Evolutionary conservation across 2,329 filamentous ascomycete genomes (phyloP), one percentile per base, ranked within the genome.

Genomic region (Pseudocercospora macadamiae): DNA sequence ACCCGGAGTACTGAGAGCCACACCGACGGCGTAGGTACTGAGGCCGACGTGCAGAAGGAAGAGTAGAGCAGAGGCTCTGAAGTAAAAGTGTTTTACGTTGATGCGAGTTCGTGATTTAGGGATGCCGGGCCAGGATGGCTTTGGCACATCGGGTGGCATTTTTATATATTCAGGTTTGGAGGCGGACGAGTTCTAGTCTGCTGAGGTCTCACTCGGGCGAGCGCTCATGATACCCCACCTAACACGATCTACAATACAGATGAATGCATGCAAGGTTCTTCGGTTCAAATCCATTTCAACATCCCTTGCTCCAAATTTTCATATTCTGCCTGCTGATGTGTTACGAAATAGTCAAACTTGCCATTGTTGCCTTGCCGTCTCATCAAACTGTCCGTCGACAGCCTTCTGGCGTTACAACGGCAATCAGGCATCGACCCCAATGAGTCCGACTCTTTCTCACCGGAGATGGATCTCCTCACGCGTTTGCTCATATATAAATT

Each of bases 11-110:
- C 36, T n/a, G 67, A 68, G 44, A 63, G 61, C 55, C 66, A 66
- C 51, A 70, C 62, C 37, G 69, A 72, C 48, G 71, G 71, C 53
- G 71, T 72, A 12, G 71, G 71, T 51, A 72, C 70, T 16, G 59
- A 55, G 51, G 55, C 34, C 4, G 60, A 30, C 26, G 36, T 47
- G 37, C 39, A 39, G 10, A 55, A 34, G 10, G 55, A 59, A 51
- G 52, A 51, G 2, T 57, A 57, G 37, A 49, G 55, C 39, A 7
- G 52, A 25, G 7, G 55, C 58, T 12, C 28, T 32, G 28, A 7
- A 7, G 6, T 32, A 32, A 32, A 32, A 6, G 12, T 32, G 28
- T 32, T 32, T 32, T 12, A 32, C 28, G 28, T 6, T 12, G 6
- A 32, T 32, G 28, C 28, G 6, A 32, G 6, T 12, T 32, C 6